Percentiles rank a stretch among this genome's conserved stretches.
phyloP scores from a whole-genome alignment of 2,329 filamentous ascomycete species.

The Endoconidiophora laricicola region DNA sequence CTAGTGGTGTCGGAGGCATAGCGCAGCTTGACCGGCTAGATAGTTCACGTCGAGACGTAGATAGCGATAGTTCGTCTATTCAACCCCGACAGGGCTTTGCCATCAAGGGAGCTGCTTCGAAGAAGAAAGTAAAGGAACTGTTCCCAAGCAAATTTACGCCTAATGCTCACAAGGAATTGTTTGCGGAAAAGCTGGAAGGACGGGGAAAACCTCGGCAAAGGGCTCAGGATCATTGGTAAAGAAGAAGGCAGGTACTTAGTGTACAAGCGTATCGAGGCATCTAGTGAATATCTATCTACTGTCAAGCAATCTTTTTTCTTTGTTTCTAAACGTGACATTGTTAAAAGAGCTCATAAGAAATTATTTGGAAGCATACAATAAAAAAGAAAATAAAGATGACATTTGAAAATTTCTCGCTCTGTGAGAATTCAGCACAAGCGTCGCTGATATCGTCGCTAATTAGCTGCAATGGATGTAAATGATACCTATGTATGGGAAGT shows the following conservation, averaged over 20 bases:
- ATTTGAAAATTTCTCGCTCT: too few relatives aligned
- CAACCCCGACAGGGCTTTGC: constrained; percentile 1
- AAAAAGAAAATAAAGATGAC: too few relatives aligned
- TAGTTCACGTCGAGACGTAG: background rate
- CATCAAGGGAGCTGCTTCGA: constrained; percentile 8
- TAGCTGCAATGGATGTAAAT: background rate
- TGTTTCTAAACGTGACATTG: too few relatives aligned
- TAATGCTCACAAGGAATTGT: constrained; percentile 54
- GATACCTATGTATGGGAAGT: too few relatives aligned
- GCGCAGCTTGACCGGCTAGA: constrained; percentile 7
- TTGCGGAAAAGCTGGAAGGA: constrained; percentile 42
- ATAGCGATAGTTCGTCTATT: background rate
- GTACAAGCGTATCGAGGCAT: too few relatives aligned
- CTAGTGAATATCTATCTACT: too few relatives aligned
- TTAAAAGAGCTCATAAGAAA: too few relatives aligned
- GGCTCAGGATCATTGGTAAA: constrained; percentile 49
- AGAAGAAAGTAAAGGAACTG: constrained; percentile 8
- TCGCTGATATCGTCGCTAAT: too few relatives aligned
- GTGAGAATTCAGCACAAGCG: too few relatives aligned
- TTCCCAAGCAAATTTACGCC: constrained; percentile 10
- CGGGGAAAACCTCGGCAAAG: constrained; percentile 43
- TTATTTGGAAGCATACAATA: too few relatives aligned
- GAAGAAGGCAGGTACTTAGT: too few relatives aligned
- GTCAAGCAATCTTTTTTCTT: too few relatives aligned
- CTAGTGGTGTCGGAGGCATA: background rate